phyloP scores from a whole-genome alignment of 2,329 filamentous ascomycete species.

The Verticillium zaregamsianum region DNA sequence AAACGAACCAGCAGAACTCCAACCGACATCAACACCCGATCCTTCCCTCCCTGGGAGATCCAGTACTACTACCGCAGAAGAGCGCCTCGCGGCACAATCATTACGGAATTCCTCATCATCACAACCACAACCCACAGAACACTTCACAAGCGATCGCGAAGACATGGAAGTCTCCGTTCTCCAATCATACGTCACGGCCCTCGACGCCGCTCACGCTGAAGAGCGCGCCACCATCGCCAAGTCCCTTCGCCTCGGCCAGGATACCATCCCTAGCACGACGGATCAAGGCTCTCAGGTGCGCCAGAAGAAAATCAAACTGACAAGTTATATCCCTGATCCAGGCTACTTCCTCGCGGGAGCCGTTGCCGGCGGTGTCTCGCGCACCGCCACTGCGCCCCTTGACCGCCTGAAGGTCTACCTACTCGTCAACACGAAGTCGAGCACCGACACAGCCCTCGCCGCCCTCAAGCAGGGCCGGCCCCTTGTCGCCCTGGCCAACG shows the following conservation, averaged over 20 bases:
- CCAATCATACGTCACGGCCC: neutral
- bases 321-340: conserved; percentile 74
- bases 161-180: neutral
- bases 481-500: conserved; percentile 59
- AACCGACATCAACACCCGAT: conserved; percentile 1
- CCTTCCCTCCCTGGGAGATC: conserved; percentile 3
- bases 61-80: conserved; percentile 1
- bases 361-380: conserved; percentile 87
- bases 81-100: conserved; percentile 1
- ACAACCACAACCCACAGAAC: neutral
- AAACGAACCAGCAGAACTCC: conserved; percentile 17
- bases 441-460: conserved; percentile 52
- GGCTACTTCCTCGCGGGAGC: conserved; percentile 98
- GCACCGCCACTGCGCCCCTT: conserved; percentile 91
- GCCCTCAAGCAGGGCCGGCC: conserved; percentile 69
- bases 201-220: neutral
- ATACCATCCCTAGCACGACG: neutral
- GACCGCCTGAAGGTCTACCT: conserved; percentile 97
- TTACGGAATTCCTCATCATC: neutral
- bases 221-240: conserved; percentile 2
- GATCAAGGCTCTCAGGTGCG: conserved; percentile 17
- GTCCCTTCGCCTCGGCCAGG: neutral
- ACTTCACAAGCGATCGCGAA: neutral
- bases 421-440: conserved; percentile 77
- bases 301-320: conserved; percentile 51